phyloP scores from a whole-genome alignment of 2,329 filamentous ascomycete species.

The Clonostachys sp. region DNA sequence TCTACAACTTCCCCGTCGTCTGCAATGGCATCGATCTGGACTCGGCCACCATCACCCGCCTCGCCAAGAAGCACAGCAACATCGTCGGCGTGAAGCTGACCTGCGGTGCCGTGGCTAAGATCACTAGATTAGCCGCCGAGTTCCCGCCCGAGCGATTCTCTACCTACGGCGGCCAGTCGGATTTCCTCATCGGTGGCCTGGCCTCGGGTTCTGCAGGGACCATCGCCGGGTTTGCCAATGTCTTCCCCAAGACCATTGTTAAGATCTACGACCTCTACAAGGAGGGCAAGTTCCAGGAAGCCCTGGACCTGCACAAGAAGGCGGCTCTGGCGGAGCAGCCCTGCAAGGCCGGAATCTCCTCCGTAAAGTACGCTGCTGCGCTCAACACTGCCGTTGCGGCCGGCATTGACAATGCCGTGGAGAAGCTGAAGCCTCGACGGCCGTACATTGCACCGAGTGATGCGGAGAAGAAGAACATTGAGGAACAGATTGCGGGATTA shows the following conservation, averaged over 20 bases:
- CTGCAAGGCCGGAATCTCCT: constrained; percentile 62
- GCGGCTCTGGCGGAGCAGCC: constrained; percentile 62
- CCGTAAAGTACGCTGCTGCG: constrained; percentile 62
- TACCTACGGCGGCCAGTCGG: constrained; percentile 67
- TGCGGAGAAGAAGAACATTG: constrained; percentile 34
- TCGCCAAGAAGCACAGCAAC: constrained; percentile 31
- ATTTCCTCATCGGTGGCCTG: constrained; percentile 62
- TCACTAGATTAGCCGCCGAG: constrained; percentile 44
- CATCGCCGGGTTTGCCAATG: constrained; percentile 59
- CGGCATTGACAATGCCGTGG: constrained; percentile 53
- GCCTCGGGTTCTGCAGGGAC: constrained; percentile 54
- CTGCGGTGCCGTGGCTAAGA: constrained; percentile 54
- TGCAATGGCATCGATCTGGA: constrained; percentile 66
- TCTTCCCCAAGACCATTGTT: constrained; percentile 53
- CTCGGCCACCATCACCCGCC: constrained; percentile 57
- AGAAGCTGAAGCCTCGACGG: constrained; percentile 51
- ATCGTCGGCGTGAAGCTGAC: constrained; percentile 64
- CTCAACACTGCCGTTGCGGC: constrained; percentile 54
- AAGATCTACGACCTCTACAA: constrained; percentile 58
- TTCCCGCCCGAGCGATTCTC: constrained; percentile 17
- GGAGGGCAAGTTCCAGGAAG: constrained; percentile 51
- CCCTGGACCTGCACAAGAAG: constrained; percentile 54
- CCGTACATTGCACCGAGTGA: constrained; percentile 50
- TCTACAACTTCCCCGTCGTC: constrained; percentile 67
- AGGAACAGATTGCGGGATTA: constrained; percentile 30